These are phyloP conservation scores for Hyaloscypha bicolor DNA, from an alignment of 495 filamentous ascomycete species.

Conservation along the genomic window DNA sequence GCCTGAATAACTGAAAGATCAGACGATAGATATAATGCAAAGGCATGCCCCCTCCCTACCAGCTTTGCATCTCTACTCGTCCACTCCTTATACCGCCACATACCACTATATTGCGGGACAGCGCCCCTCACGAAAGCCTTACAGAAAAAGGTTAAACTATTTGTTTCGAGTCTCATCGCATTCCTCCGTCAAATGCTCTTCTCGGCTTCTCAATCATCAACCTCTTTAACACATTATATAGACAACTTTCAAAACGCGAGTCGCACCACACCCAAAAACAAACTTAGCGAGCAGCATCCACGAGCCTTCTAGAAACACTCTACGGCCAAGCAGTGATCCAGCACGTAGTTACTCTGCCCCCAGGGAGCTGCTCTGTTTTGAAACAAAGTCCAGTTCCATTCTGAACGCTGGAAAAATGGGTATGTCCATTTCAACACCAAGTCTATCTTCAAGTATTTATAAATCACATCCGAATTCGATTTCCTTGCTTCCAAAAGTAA, in stretches of 20 bases:
- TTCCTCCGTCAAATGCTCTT: slow-evolving; percentile 23
- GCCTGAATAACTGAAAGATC: slow-evolving; percentile 29
- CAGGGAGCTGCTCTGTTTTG: slow-evolving; percentile 63
- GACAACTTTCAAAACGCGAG: slow-evolving; percentile 31
- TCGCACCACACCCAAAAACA: slow-evolving; percentile 33
- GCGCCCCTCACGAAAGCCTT: slow-evolving; percentile 35
- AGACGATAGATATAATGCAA: slow-evolving; percentile 36
- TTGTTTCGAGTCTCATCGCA: slow-evolving; percentile 29
- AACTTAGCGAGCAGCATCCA: slow-evolving; percentile 28
- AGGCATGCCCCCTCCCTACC: slow-evolving; percentile 30
- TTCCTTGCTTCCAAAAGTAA: too few relatives aligned
- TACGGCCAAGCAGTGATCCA: slow-evolving; percentile 31
- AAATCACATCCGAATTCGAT: too few relatives aligned
- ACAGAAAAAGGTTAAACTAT: slow-evolving; percentile 30
- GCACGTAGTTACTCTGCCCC: slow-evolving; percentile 34
- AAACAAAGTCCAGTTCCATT: too few relatives aligned
- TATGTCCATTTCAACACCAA: too few relatives aligned
- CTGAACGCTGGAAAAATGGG: too few relatives aligned
- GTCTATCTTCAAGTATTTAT: too few relatives aligned
- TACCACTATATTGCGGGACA: slow-evolving; percentile 31
- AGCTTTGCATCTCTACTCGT: slow-evolving; percentile 21
- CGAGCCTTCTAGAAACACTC: slow-evolving; percentile 32
- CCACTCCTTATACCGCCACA: slow-evolving; percentile 23
- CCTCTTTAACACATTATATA: slow-evolving; percentile 32
- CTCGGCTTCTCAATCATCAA: slow-evolving; percentile 24